Conservation (phyloP, 768 basidiomycete genomes). For the Podaxis sp. region DNA sequence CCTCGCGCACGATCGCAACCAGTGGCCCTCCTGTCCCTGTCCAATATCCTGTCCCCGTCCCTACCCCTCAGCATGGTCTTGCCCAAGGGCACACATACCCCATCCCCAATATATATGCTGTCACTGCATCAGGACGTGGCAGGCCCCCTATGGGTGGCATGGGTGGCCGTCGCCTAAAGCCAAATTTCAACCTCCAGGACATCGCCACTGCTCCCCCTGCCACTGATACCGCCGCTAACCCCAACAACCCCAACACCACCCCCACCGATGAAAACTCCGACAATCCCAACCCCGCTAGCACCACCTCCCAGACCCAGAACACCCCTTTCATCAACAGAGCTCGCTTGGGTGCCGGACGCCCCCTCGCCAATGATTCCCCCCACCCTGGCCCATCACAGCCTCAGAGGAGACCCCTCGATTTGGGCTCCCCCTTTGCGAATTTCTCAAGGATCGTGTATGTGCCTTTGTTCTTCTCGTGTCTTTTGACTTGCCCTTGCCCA, state of each 20-base stretch:
- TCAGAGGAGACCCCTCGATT: conserved; percentile 22
- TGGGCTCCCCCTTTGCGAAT: conserved; percentile 82
- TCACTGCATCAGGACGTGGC: conserved; percentile 17
- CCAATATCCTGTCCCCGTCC: conserved; percentile 22
- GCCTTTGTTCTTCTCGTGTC: conserved; percentile 10
- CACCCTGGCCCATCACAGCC: neutral
- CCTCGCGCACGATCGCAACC: neutral
- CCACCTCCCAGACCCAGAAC: neutral
- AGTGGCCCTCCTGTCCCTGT: neutral
- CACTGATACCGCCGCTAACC: neutral
- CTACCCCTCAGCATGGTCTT: conserved; percentile 24
- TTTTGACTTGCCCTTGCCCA: neutral
- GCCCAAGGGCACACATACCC: neutral
- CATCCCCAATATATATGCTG: conserved; percentile 10
- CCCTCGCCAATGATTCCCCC: neutral
- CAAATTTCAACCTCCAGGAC: conserved; percentile 59
- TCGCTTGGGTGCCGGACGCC: conserved; percentile 51
- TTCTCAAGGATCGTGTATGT: conserved; percentile 93
- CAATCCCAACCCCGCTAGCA: neutral
- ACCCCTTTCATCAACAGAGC: neutral
- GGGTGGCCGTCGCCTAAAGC: conserved; percentile 44
- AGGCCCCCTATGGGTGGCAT: conserved; percentile 24
- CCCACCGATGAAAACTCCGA: neutral
- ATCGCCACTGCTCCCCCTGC: conserved; percentile 24
- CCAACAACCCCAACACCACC: neutral